Evolutionary conservation across 2,329 filamentous ascomycete genomes (phyloP).

Genomic region (Fusarium neocosmosporiellum): DNA sequence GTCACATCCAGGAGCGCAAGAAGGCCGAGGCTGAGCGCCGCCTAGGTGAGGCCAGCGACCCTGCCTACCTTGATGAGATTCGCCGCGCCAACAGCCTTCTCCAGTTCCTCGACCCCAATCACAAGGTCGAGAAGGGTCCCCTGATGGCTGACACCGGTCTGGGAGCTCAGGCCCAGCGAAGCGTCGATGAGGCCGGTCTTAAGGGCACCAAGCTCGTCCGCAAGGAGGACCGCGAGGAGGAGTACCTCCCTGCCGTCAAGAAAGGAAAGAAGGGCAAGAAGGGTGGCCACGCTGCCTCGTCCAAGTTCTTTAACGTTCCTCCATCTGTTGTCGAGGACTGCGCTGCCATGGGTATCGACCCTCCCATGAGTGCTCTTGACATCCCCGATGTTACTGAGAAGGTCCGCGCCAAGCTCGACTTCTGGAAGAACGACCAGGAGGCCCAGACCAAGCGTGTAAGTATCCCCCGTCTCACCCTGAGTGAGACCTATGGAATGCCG

Average conservation of each 20-base stretch:
- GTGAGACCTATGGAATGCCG: neutral
- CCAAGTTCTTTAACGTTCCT: slow-evolving; percentile 81
- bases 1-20: slow-evolving; percentile 76
- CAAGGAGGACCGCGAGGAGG: slow-evolving; percentile 90
- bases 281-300: slow-evolving; percentile 59
- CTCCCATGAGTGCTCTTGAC: slow-evolving; percentile 87
- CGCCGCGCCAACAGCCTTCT: slow-evolving; percentile 88
- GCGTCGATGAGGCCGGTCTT: slow-evolving; percentile 83
- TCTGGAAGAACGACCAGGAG: slow-evolving; percentile 93
- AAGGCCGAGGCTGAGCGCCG: slow-evolving; percentile 81
- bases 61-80: slow-evolving; percentile 93
- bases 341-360: slow-evolving; percentile 83
- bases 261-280: slow-evolving; percentile 89
- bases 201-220: slow-evolving; percentile 86
- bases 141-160: slow-evolving; percentile 77
- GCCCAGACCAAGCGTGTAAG: slow-evolving; percentile 90
- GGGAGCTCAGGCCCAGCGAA: slow-evolving; percentile 82
- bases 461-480: slow-evolving; percentile 29
- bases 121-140: slow-evolving; percentile 73
- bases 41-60: slow-evolving; percentile 84
- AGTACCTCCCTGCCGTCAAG: slow-evolving; percentile 84
- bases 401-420: slow-evolving; percentile 88
- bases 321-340: slow-evolving; percentile 94
- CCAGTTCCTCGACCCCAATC: slow-evolving; percentile 87
- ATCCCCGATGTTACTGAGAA: slow-evolving; percentile 85